phyloP scores from a whole-genome alignment of 495 filamentous ascomycete species.

The Hypoxylon subgilvum region DNA sequence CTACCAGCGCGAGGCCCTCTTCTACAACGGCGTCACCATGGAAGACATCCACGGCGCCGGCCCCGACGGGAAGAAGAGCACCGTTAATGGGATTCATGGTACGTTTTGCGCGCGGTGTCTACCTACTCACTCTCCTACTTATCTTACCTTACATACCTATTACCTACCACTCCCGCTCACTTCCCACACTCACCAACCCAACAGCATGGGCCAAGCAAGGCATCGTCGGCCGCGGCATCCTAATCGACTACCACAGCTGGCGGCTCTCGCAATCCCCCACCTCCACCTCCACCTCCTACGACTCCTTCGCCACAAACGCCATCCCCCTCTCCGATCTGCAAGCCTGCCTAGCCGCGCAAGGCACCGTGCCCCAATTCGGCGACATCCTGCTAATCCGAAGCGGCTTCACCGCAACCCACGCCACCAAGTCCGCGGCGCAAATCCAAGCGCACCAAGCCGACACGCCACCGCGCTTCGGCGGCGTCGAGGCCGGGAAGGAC shows the following conservation, averaged over 20 bases:
- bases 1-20: constrained; percentile 60
- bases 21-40: constrained; percentile 67
- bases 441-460: constrained; percentile 42
- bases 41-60: constrained; percentile 58
- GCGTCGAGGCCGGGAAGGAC: constrained; percentile 57
- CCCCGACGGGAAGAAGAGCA: constrained; percentile 40
- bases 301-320: constrained; percentile 48
- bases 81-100: constrained; percentile 61
- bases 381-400: constrained; percentile 62
- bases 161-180: no score
- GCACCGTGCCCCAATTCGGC: constrained; percentile 57
- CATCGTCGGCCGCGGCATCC: constrained; percentile 63
- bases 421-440: constrained; percentile 37
- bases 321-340: constrained; percentile 56
- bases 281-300: constrained; percentile 36
- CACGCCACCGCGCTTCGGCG: constrained; percentile 51
- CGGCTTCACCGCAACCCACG: constrained; percentile 53
- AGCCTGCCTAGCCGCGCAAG: constrained; percentile 53
- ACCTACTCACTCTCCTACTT: not conserved
- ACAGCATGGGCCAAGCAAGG: constrained; percentile 56
- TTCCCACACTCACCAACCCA: constrained; percentile 24
- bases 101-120: constrained; percentile 6
- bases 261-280: constrained; percentile 31
- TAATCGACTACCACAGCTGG: constrained; percentile 65
- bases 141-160: no score